These are phyloP conservation scores for Globisporangium nodosum DNA, from an alignment of 352 stramenopile genomes.

Conservation along the genomic window DNA sequence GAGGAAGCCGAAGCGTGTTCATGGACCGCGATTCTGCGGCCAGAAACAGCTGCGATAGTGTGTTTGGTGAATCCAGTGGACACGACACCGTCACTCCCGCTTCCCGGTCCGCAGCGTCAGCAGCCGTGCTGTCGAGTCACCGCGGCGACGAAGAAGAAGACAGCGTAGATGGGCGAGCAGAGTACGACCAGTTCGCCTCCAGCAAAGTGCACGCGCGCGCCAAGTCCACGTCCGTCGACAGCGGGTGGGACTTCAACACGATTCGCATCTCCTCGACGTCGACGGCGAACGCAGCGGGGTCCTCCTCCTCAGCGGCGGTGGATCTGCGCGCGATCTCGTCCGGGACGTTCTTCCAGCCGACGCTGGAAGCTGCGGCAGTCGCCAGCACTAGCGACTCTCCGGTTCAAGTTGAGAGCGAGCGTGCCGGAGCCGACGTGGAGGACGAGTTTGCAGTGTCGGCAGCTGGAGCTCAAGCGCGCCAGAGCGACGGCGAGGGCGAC, in stretches of 20 bases:
- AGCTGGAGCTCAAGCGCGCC: constrained; percentile 1
- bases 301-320: constrained; percentile 2
- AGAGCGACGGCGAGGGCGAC: constrained; percentile 12
- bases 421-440: background rate
- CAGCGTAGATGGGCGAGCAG: constrained; percentile 1
- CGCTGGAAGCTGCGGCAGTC: constrained; percentile 2
- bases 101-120: background rate
- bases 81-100: background rate
- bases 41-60: background rate
- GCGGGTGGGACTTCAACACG: constrained; percentile 77
- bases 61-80: background rate
- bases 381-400: background rate
- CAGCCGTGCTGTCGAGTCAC: background rate
- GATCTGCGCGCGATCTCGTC: background rate
- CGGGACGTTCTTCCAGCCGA: constrained; percentile 4
- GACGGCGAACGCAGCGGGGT: constrained; percentile 11
- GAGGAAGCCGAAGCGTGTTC: background rate
- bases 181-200: constrained; percentile 23
- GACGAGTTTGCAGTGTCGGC: background rate
- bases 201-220: constrained; percentile 33
- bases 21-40: background rate
- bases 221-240: constrained; percentile 38
- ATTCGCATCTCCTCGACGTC: constrained; percentile 45
- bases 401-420: background rate
- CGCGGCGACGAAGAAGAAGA: background rate